Evolutionary conservation across 768 basidiomycete species (phyloP).

Genomic region (Royoungia palumana): DNA sequence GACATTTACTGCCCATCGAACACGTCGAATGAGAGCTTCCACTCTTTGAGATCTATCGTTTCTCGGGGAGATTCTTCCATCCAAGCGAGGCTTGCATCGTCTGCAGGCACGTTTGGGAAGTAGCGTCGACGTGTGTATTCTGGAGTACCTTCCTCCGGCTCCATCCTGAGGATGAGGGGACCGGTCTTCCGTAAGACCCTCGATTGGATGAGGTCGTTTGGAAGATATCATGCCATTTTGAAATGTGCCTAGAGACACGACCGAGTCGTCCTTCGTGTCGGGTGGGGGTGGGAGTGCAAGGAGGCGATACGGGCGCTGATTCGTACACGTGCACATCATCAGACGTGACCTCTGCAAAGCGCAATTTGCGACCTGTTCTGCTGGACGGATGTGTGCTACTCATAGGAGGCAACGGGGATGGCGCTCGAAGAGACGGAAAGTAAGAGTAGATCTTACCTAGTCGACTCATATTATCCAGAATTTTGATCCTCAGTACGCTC

Average conservation of each 20-base stretch:
- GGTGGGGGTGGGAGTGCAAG: conserved; percentile 53
- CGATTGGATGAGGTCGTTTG: conserved; percentile 7
- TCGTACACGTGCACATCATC: conserved; percentile 82
- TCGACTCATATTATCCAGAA: conserved; percentile 26
- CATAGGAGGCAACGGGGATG: conserved; percentile 43
- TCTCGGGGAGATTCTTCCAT: conserved; percentile 39
- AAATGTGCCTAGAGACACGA: conserved; percentile 42
- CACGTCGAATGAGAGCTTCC: too few relatives aligned
- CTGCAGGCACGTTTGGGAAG: conserved; percentile 67
- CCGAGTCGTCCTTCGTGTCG: conserved; percentile 22
- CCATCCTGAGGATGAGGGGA: not conserved
- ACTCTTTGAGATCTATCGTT: too few relatives aligned
- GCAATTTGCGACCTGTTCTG: conserved; percentile 50
- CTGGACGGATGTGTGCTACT: conserved; percentile 59
- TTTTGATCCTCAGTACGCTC: conserved; percentile 28
- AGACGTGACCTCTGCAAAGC: conserved; percentile 73
- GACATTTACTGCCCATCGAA: too few relatives aligned
- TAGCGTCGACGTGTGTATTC: conserved; percentile 81
- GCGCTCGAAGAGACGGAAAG: conserved; percentile 24
- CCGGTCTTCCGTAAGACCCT: not conserved
- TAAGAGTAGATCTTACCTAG: conserved; percentile 11
- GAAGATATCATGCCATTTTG: conserved; percentile 9
- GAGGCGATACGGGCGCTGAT: conserved; percentile 73
- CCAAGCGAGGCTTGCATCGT: conserved; percentile 82
- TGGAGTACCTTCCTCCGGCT: conserved; percentile 68